Conservation (phyloP, 2,329 filamentous ascomycete genomes). For the Didymella lethalis region DNA sequence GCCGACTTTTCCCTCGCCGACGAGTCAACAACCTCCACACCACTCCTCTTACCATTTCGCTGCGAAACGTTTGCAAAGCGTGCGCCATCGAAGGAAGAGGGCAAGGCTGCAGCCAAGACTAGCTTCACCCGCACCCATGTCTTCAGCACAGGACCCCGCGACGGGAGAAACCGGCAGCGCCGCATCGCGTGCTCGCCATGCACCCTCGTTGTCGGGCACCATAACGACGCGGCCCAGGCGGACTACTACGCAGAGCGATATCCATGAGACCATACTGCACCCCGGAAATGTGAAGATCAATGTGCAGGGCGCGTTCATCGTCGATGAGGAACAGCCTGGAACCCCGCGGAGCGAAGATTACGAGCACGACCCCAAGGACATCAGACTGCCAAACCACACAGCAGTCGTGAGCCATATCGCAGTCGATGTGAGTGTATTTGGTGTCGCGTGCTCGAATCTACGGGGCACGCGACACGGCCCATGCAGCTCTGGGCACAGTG, state of each 20-base stretch:
- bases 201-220: conserved; percentile 22
- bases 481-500: conserved; percentile 8
- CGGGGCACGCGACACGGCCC: conserved; percentile 26
- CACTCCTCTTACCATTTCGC: conserved; percentile 30
- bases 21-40: conserved; percentile 31
- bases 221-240: conserved; percentile 37
- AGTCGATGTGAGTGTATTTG: conserved; percentile 75
- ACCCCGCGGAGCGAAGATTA: conserved; percentile 62
- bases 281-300: conserved; percentile 87
- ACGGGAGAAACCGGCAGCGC: conserved; percentile 42
- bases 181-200: conserved; percentile 26
- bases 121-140: conserved; percentile 41
- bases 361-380: conserved; percentile 84
- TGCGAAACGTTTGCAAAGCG: conserved; percentile 31
- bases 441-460: conserved; percentile 24
- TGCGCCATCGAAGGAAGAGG: conserved; percentile 45
- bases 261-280: conserved; percentile 63
- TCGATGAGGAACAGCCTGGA: conserved; percentile 71
- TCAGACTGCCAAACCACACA: conserved; percentile 94
- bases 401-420: conserved; percentile 96
- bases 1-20: conserved; percentile 27
- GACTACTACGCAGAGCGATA: conserved; percentile 50
- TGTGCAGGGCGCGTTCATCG: conserved; percentile 94
- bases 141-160: conserved; percentile 42
- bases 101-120: conserved; percentile 50